Conservation (phyloP, 1,284 basidiomycete genomes). For the Fomitopsis pinicola region DNA sequence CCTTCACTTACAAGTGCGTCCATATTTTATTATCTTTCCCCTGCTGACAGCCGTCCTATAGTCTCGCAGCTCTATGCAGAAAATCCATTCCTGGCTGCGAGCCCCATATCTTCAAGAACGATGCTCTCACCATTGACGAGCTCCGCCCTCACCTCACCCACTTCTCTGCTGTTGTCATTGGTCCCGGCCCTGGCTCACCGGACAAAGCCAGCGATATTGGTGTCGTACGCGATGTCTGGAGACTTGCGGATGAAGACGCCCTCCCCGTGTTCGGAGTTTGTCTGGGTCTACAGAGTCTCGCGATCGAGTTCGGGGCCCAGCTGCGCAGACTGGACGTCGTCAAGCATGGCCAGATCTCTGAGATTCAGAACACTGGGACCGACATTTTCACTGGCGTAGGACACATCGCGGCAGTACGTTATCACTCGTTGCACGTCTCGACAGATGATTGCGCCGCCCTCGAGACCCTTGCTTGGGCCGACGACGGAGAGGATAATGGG, state of each 20-base stretch:
- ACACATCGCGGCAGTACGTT: conserved; percentile 75
- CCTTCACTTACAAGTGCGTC: conserved; percentile 82
- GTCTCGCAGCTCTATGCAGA: conserved; percentile 63
- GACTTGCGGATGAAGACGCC: conserved; percentile 43
- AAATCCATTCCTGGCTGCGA: conserved; percentile 51
- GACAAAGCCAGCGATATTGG: conserved; percentile 59
- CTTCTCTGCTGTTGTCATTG: conserved; percentile 69
- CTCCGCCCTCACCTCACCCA: conserved; percentile 49
- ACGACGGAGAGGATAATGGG: conserved; percentile 63
- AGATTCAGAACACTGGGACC: conserved; percentile 49
- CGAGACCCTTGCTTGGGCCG: conserved; percentile 62
- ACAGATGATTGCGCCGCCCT: conserved; percentile 41
- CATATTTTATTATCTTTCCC: neutral
- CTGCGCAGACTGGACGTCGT: conserved; percentile 51
- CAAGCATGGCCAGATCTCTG: conserved; percentile 81
- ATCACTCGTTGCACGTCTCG: conserved; percentile 72
- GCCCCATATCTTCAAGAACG: conserved; percentile 72
- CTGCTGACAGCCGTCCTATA: conserved; percentile 21
- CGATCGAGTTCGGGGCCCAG: conserved; percentile 69
- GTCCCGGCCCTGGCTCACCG: conserved; percentile 83
- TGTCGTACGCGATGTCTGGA: conserved; percentile 64
- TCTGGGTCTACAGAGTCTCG: conserved; percentile 89
- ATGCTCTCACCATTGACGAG: conserved; percentile 45
- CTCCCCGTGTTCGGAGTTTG: conserved; percentile 87
- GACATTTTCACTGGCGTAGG: conserved; percentile 64